A percentile compares a stretch with the other conserved stretches of the same genome.
Evolutionary conservation across 2,329 filamentous ascomycete species (phyloP).

Genomic region (Verticillium nonalfalfae): DNA sequence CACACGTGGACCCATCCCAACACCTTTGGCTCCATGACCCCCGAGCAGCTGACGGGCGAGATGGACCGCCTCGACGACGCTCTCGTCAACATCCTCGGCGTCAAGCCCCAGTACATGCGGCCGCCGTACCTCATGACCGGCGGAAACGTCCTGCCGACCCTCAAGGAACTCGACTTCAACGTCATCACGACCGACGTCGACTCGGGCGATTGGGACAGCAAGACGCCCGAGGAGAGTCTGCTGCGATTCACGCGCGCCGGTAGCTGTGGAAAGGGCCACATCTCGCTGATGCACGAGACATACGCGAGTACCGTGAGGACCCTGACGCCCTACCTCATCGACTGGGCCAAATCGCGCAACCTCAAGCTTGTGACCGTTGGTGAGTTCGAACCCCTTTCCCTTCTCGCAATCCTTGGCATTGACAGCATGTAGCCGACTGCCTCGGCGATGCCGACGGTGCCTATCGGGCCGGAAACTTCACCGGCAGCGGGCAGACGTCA

Average conservation of each 20-base stretch:
- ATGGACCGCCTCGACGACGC: constrained; percentile 46
- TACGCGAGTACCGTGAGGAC: constrained; percentile 41
- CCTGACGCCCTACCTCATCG: constrained; percentile 42
- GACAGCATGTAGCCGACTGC: constrained; percentile 25
- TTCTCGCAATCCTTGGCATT: neutral
- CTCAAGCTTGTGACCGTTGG: constrained; percentile 43
- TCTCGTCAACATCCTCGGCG: constrained; percentile 39
- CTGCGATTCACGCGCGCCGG: constrained; percentile 41
- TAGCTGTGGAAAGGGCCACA: constrained; percentile 38
- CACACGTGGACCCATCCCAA: constrained; percentile 47
- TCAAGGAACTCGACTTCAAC: constrained; percentile 47
- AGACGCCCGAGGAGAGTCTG: constrained; percentile 42
- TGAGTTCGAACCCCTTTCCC: constrained; percentile 19
- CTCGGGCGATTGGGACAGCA: constrained; percentile 54
- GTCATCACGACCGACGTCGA: constrained; percentile 57
- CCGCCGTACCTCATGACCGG: constrained; percentile 43
- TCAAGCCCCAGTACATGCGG: constrained; percentile 42
- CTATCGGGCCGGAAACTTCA: constrained; percentile 33
- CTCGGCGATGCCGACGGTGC: constrained; percentile 30
- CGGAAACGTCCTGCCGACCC: constrained; percentile 32
- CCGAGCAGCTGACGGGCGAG: constrained; percentile 33
- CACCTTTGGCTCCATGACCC: constrained; percentile 30
- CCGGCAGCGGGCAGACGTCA: constrained; percentile 21
- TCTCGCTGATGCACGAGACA: constrained; percentile 52
- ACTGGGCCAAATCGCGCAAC: constrained; percentile 42